These are phyloP conservation scores for Amanita exitialis DNA, from an alignment of 768 basidiomycete genomes.

Conservation along the genomic window DNA sequence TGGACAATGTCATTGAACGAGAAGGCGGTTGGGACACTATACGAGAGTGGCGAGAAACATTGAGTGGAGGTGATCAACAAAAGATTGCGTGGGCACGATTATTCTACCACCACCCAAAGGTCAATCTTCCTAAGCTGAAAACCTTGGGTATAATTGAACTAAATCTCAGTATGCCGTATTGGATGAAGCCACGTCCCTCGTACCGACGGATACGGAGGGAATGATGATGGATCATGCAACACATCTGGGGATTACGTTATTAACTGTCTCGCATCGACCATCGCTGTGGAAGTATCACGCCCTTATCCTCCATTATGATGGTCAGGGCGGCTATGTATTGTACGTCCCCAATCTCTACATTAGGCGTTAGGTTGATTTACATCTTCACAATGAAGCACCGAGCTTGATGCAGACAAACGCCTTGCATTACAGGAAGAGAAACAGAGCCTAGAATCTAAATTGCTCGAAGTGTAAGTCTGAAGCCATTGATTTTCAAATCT, in stretches of 20 bases:
- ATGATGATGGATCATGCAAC: slow-evolving; percentile 93
- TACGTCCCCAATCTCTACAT: slow-evolving; percentile 27
- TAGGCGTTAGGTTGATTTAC: neutral
- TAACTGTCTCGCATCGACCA: slow-evolving; percentile 93
- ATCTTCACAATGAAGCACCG: slow-evolving; percentile 43
- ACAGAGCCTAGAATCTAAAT: slow-evolving; percentile 73
- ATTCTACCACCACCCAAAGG: slow-evolving; percentile 94
- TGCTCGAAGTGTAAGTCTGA: slow-evolving; percentile 74
- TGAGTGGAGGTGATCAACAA: slow-evolving; percentile 95
- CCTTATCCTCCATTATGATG: slow-evolving; percentile 85
- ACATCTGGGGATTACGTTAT: slow-evolving; percentile 76
- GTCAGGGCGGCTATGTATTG: slow-evolving; percentile 94
- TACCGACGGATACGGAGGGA: slow-evolving; percentile 88
- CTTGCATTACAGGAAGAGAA: slow-evolving; percentile 93
- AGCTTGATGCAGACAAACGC: slow-evolving; percentile 83
- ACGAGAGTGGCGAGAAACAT: slow-evolving; percentile 89
- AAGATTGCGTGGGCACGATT: slow-evolving; percentile 94
- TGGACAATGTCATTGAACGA: slow-evolving; percentile 79
- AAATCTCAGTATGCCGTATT: slow-evolving; percentile 80
- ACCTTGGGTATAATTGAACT: slow-evolving; percentile 3
- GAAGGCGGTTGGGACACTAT: slow-evolving; percentile 93
- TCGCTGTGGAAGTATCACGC: slow-evolving; percentile 91
- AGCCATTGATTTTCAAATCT: neutral
- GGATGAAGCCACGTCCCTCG: slow-evolving; percentile 93
- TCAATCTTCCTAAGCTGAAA: slow-evolving; percentile 16